Evolutionary conservation across 805 yeast species (phyloP).

Genomic region (Hanseniaspora taiwanica): DNA sequence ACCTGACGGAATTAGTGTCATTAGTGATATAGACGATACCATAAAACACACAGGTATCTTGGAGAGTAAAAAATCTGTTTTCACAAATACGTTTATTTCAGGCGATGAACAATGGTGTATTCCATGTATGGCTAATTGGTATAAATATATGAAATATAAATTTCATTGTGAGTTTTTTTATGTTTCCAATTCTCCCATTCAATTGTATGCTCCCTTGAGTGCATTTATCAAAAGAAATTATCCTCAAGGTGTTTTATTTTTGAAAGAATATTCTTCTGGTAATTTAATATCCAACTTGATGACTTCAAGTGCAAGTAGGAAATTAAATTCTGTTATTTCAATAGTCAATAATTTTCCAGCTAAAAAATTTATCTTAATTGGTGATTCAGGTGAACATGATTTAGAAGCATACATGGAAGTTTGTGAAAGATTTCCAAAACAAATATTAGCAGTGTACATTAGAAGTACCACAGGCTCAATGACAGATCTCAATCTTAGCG

Average conservation of each 20-base stretch:
- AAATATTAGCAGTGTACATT: slow-evolving; percentile 63
- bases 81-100: slow-evolving; percentile 62
- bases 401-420: slow-evolving; percentile 77
- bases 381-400: slow-evolving; percentile 95
- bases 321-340: slow-evolving; percentile 48
- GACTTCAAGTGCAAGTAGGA: slow-evolving; percentile 79
- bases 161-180: slow-evolving; percentile 60
- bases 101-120: slow-evolving; percentile 56
- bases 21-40: slow-evolving; percentile 92
- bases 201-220: slow-evolving; percentile 44
- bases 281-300: slow-evolving; percentile 66
- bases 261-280: slow-evolving; percentile 73
- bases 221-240: slow-evolving; percentile 27
- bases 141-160: slow-evolving; percentile 31
- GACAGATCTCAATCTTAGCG: slow-evolving; percentile 36
- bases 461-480: slow-evolving; percentile 62
- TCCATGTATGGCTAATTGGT: slow-evolving; percentile 67
- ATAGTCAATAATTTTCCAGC: slow-evolving; percentile 62
- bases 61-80: slow-evolving; percentile 73
- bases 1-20: slow-evolving; percentile 48
- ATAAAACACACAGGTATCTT: slow-evolving; percentile 81
- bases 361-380: slow-evolving; percentile 70
- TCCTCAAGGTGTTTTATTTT: slow-evolving; percentile 74
- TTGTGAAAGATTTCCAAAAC: slow-evolving; percentile 47
- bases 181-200: slow-evolving; percentile 95